A percentile compares a stretch with the other conserved stretches of the same genome.
These are phyloP conservation scores for Rhizopus microsporus DNA, from an alignment of 371 early-diverging fungal genomes.

Conservation along the genomic window DNA sequence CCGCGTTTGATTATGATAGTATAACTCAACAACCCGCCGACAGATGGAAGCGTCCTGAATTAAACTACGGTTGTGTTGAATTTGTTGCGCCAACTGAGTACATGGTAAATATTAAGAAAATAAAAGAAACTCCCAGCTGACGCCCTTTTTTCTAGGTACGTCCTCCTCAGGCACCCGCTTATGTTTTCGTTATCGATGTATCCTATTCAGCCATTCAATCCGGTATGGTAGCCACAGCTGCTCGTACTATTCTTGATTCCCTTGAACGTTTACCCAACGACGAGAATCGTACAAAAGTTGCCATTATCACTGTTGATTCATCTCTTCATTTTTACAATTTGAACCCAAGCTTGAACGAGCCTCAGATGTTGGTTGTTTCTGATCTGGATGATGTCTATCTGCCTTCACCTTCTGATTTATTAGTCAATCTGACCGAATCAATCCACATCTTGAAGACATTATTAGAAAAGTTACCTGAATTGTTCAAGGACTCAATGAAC, in stretches of 20 bases:
- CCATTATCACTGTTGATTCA: constrained; percentile 88
- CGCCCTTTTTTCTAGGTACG: constrained; percentile 45
- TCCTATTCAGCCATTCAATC: constrained; percentile 85
- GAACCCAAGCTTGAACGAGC: constrained; percentile 62
- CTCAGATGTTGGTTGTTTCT: constrained; percentile 91
- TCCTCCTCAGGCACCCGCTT: constrained; percentile 94
- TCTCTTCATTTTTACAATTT: constrained; percentile 91
- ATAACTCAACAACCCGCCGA: constrained; percentile 80
- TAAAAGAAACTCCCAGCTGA: not conserved
- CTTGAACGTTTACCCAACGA: constrained; percentile 88
- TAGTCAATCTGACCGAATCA: constrained; percentile 84
- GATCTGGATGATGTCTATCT: constrained; percentile 90
- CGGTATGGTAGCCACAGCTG: constrained; percentile 71
- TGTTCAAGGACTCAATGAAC: constrained; percentile 82
- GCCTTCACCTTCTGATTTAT: constrained; percentile 83
- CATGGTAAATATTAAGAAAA: constrained; percentile 25
- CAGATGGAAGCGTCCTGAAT: constrained; percentile 84
- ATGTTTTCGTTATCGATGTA: constrained; percentile 92
- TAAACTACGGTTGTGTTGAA: constrained; percentile 89
- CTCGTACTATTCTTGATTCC: constrained; percentile 79
- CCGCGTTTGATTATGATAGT: constrained; percentile 88
- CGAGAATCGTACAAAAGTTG: constrained; percentile 87
- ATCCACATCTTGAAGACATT: constrained; percentile 69
- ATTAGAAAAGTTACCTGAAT: constrained; percentile 72
- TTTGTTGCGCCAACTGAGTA: constrained; percentile 83